phyloP scores from a whole-genome alignment of 371 early-diverging fungal genomes.

The Haplosporangium sp. region DNA sequence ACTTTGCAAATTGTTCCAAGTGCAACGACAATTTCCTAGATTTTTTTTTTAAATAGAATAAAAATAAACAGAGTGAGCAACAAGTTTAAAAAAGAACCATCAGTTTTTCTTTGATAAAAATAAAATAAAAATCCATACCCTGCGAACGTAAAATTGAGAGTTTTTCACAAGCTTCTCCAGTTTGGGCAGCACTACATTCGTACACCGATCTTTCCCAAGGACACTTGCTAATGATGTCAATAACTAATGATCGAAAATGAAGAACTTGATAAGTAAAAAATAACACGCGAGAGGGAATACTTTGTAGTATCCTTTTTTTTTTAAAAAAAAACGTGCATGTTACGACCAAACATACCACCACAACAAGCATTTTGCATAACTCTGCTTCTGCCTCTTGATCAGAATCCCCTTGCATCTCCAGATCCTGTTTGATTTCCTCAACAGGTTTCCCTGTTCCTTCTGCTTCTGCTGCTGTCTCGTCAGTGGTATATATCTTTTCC shows the following conservation, averaged over 20 bases:
- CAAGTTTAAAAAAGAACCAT: not conserved
- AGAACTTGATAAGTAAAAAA: conserved; percentile 9
- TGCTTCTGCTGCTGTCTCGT: not conserved
- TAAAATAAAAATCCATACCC: conserved; percentile 25
- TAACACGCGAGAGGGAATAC: too few species aligned
- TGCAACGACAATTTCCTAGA: conserved; percentile 66
- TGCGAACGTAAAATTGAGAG: conserved; percentile 68
- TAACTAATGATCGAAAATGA: conserved; percentile 59
- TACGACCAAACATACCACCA: conserved; percentile 59
- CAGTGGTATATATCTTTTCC: conserved; percentile 25
- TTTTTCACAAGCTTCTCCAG: conserved; percentile 63
- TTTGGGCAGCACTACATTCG: conserved; percentile 62
- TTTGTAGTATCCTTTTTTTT: too few species aligned
- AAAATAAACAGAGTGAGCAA: not conserved
- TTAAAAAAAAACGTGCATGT: not conserved
- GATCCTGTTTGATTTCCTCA: not conserved
- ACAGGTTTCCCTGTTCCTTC: conserved; percentile 1
- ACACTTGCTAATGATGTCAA: conserved; percentile 63
- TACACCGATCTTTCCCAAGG: conserved; percentile 63
- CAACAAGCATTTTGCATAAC: conserved; percentile 68
- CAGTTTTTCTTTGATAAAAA: not conserved
- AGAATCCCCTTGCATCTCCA: conserved; percentile 6
- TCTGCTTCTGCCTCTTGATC: conserved; percentile 62
- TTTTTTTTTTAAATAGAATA: too few species aligned
- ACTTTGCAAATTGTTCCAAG: conserved; percentile 62